These are phyloP conservation scores for Uronychia binucleata DNA, from an alignment of 73 alveolate genomes.

Conservation along the genomic window DNA sequence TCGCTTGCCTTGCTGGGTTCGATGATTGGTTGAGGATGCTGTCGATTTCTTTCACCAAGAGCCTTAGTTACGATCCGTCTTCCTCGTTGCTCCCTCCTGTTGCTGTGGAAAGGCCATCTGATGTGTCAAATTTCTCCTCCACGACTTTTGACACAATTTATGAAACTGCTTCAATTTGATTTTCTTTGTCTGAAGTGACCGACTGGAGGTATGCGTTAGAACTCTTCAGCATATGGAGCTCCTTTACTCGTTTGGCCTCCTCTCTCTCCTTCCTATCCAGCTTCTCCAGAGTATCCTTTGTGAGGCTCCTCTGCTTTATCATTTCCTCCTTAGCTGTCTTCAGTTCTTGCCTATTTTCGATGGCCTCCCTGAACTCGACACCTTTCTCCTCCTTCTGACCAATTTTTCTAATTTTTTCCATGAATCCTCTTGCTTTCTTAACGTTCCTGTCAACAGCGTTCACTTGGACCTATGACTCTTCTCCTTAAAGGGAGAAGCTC, in stretches of 20 bases:
- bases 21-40: neutral
- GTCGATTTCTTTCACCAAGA: neutral
- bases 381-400: neutral
- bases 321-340: neutral
- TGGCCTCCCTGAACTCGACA: neutral
- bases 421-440: neutral
- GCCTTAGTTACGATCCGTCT: neutral
- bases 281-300: neutral
- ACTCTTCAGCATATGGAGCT: neutral
- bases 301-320: neutral
- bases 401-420: too few relatives aligned
- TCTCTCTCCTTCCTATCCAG: neutral
- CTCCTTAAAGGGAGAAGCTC: neutral
- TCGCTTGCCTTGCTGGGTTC: neutral
- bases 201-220: neutral
- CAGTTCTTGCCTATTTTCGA: neutral
- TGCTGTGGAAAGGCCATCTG: neutral
- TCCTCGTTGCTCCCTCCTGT: neutral
- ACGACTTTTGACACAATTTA: neutral
- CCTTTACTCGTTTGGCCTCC: neutral
- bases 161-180: neutral
- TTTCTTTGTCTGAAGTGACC: neutral
- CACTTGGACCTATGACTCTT: neutral
- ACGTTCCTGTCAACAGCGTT: neutral
- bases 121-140: neutral